phyloP scores from a whole-genome alignment of 2,329 filamentous ascomycete species.

The Elsinoe perseae region DNA sequence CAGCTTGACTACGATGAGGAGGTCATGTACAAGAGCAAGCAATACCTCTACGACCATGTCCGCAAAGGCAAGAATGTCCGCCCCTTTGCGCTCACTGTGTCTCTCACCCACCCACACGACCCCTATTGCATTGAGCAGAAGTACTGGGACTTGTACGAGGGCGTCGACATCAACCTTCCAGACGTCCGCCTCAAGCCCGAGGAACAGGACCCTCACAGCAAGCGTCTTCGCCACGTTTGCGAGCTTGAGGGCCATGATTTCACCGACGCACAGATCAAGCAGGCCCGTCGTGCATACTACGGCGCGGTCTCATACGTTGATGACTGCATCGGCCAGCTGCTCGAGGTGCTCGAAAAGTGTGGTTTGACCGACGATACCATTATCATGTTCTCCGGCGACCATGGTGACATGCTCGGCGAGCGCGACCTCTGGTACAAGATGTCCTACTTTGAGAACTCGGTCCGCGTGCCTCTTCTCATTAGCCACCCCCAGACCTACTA shows the following conservation, averaged over 20 bases:
- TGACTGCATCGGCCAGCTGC: constrained; percentile 77
- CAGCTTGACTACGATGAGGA: constrained; percentile 95
- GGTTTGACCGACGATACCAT: constrained; percentile 78
- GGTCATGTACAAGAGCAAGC: constrained; percentile 83
- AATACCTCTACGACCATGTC: constrained; percentile 86
- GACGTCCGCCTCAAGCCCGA: constrained; percentile 70
- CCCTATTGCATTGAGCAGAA: constrained; percentile 90
- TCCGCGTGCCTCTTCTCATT: constrained; percentile 79
- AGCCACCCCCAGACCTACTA: constrained; percentile 69
- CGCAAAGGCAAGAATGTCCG: constrained; percentile 65
- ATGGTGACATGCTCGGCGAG: constrained; percentile 94
- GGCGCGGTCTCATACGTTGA: constrained; percentile 91
- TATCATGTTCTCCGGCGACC: constrained; percentile 85
- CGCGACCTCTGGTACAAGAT: constrained; percentile 95
- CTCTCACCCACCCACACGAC: constrained; percentile 89
- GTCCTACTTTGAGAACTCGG: constrained; percentile 89
- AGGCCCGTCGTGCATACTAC: constrained; percentile 81
- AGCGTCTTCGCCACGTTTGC: constrained; percentile 76
- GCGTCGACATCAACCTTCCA: constrained; percentile 76
- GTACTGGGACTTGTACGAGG: constrained; percentile 89
- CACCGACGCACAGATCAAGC: constrained; percentile 76
- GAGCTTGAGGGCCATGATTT: constrained; percentile 81
- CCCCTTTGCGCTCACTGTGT: constrained; percentile 84
- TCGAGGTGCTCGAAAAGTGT: constrained; percentile 70
- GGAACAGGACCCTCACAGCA: constrained; percentile 77